phyloP scores from a whole-genome alignment of 345 rosid genomes.

The Eutrema japonicum region DNA sequence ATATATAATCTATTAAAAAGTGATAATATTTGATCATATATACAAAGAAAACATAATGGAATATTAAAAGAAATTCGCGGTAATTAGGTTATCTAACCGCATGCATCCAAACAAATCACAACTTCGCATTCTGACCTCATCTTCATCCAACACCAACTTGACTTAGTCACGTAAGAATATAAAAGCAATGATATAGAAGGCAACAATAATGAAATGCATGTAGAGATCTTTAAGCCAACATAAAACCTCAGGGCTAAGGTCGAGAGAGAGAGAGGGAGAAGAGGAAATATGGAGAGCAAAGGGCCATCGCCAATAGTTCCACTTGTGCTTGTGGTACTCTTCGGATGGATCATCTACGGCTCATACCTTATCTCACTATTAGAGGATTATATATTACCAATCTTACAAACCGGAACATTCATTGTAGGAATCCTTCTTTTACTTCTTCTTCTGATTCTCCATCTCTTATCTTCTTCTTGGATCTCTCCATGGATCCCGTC shows the following conservation, averaged over 20 bases:
- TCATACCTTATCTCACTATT: conserved; percentile 30
- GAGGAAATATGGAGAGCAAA: conserved; percentile 39
- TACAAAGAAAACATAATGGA: neutral
- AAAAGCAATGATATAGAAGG: neutral
- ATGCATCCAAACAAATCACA: conserved; percentile 39
- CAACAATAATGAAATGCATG: neutral
- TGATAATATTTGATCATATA: conserved; percentile 15
- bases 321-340: conserved; percentile 37
- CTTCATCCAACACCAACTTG: conserved; percentile 25
- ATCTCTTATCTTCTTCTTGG: conserved; percentile 45
- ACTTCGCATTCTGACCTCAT: conserved; percentile 8
- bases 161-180: conserved; percentile 22
- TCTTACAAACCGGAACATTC: conserved; percentile 44
- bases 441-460: conserved; percentile 43
- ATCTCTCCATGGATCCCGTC: conserved; percentile 45
- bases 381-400: conserved; percentile 36
- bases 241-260: neutral
- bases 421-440: conserved; percentile 40
- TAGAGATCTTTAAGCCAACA: conserved; percentile 11
- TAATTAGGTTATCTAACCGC: conserved; percentile 44
- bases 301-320: conserved; percentile 47
- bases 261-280: neutral
- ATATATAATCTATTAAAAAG: neutral
- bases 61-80: conserved; percentile 1
- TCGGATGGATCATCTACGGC: conserved; percentile 46